phyloP scores from a whole-genome alignment of 1,284 basidiomycete species.

The Athelia sp. region DNA sequence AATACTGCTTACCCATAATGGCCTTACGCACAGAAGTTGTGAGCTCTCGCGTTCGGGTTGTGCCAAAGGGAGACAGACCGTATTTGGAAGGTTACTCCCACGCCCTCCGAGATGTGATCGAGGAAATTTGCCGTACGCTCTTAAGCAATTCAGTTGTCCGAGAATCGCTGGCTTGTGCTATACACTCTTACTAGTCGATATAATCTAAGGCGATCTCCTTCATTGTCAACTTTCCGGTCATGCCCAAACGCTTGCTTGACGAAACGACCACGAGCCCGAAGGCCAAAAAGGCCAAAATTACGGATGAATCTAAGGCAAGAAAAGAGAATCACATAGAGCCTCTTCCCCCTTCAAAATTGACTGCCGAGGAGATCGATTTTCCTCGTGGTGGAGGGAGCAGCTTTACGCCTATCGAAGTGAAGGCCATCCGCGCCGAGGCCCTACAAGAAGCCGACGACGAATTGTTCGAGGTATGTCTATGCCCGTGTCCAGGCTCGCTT shows the following conservation, averaged over 20 bases:
- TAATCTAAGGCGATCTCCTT: too few relatives aligned
- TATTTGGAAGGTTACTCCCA: background rate
- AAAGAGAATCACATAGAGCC: conserved; percentile 19
- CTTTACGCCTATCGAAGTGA: conserved; percentile 89
- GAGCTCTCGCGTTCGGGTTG: too few relatives aligned
- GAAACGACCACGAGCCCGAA: conserved; percentile 41
- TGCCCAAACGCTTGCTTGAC: conserved; percentile 55
- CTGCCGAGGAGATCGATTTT: conserved; percentile 85
- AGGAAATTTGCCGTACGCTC: too few relatives aligned
- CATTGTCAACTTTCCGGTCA: conserved; percentile 18
- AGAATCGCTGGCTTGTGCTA: too few relatives aligned
- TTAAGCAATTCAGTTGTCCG: too few relatives aligned
- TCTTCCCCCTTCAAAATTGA: conserved; percentile 33
- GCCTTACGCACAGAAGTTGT: background rate
- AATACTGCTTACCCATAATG: conserved; percentile 29
- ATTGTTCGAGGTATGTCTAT: conserved; percentile 54
- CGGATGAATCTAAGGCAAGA: conserved; percentile 21
- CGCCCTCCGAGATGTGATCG: background rate
- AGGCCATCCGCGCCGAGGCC: conserved; percentile 81
- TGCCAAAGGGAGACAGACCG: too few relatives aligned
- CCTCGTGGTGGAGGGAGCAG: conserved; percentile 84
- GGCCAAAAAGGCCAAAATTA: conserved; percentile 50
- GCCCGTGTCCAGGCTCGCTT: conserved; percentile 7
- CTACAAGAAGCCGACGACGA: conserved; percentile 81
- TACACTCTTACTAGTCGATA: too few relatives aligned